Base-by-base conservation (phyloP, 2,329 filamentous ascomycete genomes). In the Aspergillus candidus region DNA sequence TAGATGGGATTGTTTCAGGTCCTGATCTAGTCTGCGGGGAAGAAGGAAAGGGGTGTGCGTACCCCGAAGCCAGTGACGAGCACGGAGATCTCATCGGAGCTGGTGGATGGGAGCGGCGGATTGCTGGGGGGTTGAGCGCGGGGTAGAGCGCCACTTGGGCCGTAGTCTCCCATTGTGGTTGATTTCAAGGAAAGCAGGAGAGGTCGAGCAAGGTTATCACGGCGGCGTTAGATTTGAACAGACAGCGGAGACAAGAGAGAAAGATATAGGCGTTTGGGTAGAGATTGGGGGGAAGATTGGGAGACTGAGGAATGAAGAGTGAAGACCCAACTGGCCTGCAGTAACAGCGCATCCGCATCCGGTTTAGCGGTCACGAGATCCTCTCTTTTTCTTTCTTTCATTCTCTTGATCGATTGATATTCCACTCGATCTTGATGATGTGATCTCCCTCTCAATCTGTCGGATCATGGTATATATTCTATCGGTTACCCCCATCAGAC, bases 11-110 rank as follows among this genome's bases (percentile, higher is more conserved):
- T 4, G 22, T 27, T 27, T 27, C 22, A 27, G 22, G 22, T 27
- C 22, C 22, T 27, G 6, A 27, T 27, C 22, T 27, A 27, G 22
- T 27, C 22, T 27, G 22, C 22, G 22, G 22, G 22, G 22, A 27
- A 27, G 22, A 6, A 18, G 22, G 22, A 6, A 27, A 27, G 27
- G 29, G 29, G 12, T 40, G 27, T 27, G 33, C 55, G 51, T 53
- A 62, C 60, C 17, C 64, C 64, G 44, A 66, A 67, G 11, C 64
- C 64, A 2, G 64, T 67, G 36, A 67, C 53, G 17, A 67, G 52
- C 13, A 67, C 60, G 12, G 59, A 63, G 38, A 67, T 58, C 22
- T 62, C 59, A 35, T 59, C 57, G 11, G 48, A 37, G 11, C 51
- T 49, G 22, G 47, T 41, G 11, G 50, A 41, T 11, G 51, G 44